Base-by-base conservation (phyloP, 2,329 filamentous ascomycete genomes). In the Chaetomiaceae sp. region DNA sequence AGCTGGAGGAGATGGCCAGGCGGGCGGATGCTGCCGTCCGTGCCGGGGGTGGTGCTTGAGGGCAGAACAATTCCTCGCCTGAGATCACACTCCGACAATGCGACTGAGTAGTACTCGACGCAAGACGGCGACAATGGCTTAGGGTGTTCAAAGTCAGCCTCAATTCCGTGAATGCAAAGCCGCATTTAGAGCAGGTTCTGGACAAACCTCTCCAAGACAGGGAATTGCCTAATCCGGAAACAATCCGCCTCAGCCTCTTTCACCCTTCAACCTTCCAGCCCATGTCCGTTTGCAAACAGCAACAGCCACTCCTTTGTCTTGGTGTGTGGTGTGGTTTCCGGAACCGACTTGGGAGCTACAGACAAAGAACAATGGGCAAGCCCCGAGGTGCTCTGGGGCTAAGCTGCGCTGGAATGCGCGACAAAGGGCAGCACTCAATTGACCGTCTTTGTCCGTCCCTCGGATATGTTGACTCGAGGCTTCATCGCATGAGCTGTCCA, bases 1-100 rank as follows among this genome's bases (percentile, higher is more conserved):
- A 72, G 52, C 59, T 83, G 40, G 79, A 81, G 59, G 68, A 63
- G 14, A 45, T 69, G 39, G 63, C 60, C 5, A 29, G 47, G 17
- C 6, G 33, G 47, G 46, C 44, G 27, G 45, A 58, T 48, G 37
- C 20, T 12, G 31, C 25, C 22, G 9, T 19, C 23, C 9, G 22
- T 6, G 27, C 27, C 14, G 27, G 27, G 9, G 27, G 27, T 12
- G 4, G 27, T 31, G 14, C 4, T 31, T 20, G 36, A 38, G 17
- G 36, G 36, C 4, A 15, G 33, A 14, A 15, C 33, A 34, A 34
- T 3, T 12, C n/a, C n/a, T n/a, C n/a, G n/a, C n/a, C n/a, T n/a
- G n/a, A n/a, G n/a, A n/a, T n/a, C n/a, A n/a, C n/a, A n/a, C n/a
- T n/a, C n/a, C n/a, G n/a, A n/a, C n/a, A n/a, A n/a, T n/a, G n/a